Evolutionary conservation across 169 alveolate species (phyloP).

Genomic region (Toxoplasma gondii): DNA sequence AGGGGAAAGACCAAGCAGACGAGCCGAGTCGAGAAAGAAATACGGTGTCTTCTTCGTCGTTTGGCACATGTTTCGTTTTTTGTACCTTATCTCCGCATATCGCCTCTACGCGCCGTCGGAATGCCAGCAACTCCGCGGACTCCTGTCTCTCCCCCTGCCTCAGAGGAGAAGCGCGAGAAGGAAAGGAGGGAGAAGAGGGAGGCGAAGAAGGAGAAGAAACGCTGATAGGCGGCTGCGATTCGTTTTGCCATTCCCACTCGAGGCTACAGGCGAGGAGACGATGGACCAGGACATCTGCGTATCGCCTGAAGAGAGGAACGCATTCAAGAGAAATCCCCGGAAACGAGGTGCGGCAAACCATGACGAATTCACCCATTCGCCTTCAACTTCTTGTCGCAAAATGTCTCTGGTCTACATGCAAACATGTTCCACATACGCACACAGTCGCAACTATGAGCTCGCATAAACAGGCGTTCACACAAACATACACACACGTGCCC

Average conservation of each 20-base stretch:
- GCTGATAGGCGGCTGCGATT: neutral
- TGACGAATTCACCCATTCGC: neutral
- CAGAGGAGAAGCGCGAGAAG: too few relatives aligned
- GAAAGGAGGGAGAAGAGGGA: neutral
- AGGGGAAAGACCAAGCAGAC: too few relatives aligned
- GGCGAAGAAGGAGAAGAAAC: neutral
- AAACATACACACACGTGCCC: neutral
- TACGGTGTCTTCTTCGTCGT: too few relatives aligned
- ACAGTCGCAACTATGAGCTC: too few relatives aligned
- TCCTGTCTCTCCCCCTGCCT: neutral
- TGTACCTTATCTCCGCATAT: too few relatives aligned
- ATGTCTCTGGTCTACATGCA: too few relatives aligned
- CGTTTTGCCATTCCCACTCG: neutral
- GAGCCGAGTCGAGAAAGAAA: too few relatives aligned
- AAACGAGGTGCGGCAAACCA: neutral
- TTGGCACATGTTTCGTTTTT: too few relatives aligned
- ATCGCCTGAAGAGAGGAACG: constrained; percentile 74
- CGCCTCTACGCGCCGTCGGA: neutral
- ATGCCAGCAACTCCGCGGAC: neutral
- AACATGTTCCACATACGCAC: too few relatives aligned
- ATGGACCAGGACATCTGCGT: constrained; percentile 89
- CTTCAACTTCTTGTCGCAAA: too few relatives aligned
- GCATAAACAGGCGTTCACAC: too few relatives aligned
- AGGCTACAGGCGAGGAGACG: constrained; percentile 72
- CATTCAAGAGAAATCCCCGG: neutral